Percentiles rank a stretch among this genome's conserved stretches.
Conservation (phyloP, 2,329 filamentous ascomycete species). For the Seiridium cupressi region DNA sequence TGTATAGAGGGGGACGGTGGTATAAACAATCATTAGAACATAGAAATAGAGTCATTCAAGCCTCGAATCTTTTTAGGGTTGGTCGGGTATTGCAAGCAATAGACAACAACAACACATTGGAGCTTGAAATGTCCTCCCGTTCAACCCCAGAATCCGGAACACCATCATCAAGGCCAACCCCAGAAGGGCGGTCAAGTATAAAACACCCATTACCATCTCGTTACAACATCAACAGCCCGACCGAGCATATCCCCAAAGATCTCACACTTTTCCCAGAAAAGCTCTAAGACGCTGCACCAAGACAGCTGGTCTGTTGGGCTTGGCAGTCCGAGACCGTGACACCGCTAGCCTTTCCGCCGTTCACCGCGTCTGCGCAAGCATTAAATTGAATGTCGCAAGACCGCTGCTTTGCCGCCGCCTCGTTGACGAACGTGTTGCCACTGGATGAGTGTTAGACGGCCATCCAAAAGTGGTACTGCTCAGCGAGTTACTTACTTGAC, state of each 20-base stretch:
- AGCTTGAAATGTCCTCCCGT: neutral
- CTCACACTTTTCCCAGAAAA: constrained; percentile 3
- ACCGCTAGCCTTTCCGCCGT: constrained; percentile 41
- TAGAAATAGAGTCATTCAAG: neutral
- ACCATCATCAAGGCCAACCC: neutral
- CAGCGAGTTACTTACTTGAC: constrained; percentile 50
- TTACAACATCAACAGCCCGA: neutral
- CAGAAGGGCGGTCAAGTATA: neutral
- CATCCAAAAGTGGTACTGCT: neutral
- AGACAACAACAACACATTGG: neutral
- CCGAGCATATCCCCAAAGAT: neutral
- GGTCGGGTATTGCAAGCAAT: neutral
- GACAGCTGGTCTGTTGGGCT: constrained; percentile 38
- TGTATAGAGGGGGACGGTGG: neutral
- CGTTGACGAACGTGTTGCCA: constrained; percentile 52
- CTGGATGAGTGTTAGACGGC: neutral
- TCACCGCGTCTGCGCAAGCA: constrained; percentile 55
- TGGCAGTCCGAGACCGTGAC: constrained; percentile 51
- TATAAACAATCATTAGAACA: neutral
- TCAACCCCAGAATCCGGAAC: neutral
- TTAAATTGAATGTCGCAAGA: constrained; percentile 66
- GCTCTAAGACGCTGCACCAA: constrained; percentile 1
- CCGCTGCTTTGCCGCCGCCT: constrained; percentile 54
- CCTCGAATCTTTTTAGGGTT: neutral
- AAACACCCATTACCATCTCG: neutral